A percentile compares a stretch with the other conserved stretches of the same genome.
phyloP scores from a whole-genome alignment of 2,329 filamentous ascomycete genomes.

The Paraphaeosphaeria minitans region DNA sequence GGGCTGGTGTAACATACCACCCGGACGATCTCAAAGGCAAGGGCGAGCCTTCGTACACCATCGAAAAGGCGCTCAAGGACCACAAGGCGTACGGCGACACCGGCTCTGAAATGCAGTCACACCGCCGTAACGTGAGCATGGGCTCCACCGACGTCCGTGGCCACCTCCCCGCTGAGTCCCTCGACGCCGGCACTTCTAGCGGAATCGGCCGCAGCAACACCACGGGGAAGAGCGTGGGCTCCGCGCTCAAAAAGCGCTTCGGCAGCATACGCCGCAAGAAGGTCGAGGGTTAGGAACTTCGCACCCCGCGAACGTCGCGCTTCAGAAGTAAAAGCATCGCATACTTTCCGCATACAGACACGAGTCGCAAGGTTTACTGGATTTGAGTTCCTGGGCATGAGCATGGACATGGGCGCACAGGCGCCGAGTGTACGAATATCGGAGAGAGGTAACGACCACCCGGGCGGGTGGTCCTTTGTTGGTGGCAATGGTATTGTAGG shows the following conservation, averaged over 20 bases:
- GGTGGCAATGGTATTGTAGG: neutral
- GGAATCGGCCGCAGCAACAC: conserved; percentile 42
- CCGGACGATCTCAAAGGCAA: conserved; percentile 83
- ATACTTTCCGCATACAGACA: conserved; percentile 1
- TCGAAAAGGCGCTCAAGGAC: conserved; percentile 70
- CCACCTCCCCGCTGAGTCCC: conserved; percentile 28
- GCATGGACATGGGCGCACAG: neutral
- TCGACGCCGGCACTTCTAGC: conserved; percentile 34
- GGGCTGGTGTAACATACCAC: conserved; percentile 70
- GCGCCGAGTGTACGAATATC: conserved; percentile 5
- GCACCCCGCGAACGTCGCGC: neutral
- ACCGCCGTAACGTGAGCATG: conserved; percentile 44
- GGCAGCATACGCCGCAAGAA: conserved; percentile 51
- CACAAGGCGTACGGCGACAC: conserved; percentile 53
- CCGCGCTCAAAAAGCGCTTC: conserved; percentile 54
- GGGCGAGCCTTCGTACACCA: conserved; percentile 74
- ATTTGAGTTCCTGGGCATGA: neutral
- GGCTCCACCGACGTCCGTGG: conserved; percentile 37
- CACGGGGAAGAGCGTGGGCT: conserved; percentile 44
- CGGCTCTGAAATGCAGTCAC: conserved; percentile 53
- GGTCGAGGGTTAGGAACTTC: conserved; percentile 24
- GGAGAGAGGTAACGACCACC: too few relatives aligned
- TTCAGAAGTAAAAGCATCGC: conserved; percentile 8
- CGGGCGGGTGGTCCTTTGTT: neutral
- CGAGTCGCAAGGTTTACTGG: neutral